phyloP scores from a whole-genome alignment of 2,329 filamentous ascomycete species.

The Colletotrichum brevisporum region DNA sequence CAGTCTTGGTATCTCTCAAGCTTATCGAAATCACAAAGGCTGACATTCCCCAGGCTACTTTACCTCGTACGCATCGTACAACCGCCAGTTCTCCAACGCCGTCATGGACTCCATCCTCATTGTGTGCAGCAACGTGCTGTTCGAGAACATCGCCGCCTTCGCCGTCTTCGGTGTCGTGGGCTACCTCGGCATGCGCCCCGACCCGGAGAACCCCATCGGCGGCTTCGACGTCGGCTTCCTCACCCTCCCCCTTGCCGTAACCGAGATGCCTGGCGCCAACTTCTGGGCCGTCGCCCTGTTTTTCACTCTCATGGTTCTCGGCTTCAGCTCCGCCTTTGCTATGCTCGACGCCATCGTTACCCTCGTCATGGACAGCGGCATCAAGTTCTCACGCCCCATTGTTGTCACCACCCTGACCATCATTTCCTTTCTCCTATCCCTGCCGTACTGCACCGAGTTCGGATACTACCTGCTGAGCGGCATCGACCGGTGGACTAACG shows the following conservation, averaged over 20 bases:
- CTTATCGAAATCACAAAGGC: too few relatives aligned
- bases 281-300: slow-evolving; percentile 72
- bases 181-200: slow-evolving; percentile 54
- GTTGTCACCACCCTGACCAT: slow-evolving; percentile 65
- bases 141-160: slow-evolving; percentile 67
- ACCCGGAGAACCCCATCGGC: slow-evolving; percentile 59
- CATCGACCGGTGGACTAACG: slow-evolving; percentile 70
- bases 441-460: slow-evolving; percentile 71
- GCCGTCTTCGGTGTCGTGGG: slow-evolving; percentile 70
- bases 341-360: slow-evolving; percentile 72
- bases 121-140: slow-evolving; percentile 67
- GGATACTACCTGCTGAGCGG: slow-evolving; percentile 69
- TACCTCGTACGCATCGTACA: slow-evolving; percentile 71
- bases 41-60: slow-evolving; percentile 55
- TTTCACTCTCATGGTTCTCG: slow-evolving; percentile 70
- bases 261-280: slow-evolving; percentile 69
- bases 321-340: slow-evolving; percentile 71
- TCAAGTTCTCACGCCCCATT: slow-evolving; percentile 59
- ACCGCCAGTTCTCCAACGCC: slow-evolving; percentile 69
- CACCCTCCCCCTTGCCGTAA: slow-evolving; percentile 69
- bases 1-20: too few relatives aligned
- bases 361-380: slow-evolving; percentile 66
- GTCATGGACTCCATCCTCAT: slow-evolving; percentile 72
- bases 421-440: slow-evolving; percentile 66
- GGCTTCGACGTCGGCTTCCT: slow-evolving; percentile 71